Evolutionary conservation across 2,329 filamentous ascomycete genomes (phyloP).

Genomic region (Alternaria triticina): DNA sequence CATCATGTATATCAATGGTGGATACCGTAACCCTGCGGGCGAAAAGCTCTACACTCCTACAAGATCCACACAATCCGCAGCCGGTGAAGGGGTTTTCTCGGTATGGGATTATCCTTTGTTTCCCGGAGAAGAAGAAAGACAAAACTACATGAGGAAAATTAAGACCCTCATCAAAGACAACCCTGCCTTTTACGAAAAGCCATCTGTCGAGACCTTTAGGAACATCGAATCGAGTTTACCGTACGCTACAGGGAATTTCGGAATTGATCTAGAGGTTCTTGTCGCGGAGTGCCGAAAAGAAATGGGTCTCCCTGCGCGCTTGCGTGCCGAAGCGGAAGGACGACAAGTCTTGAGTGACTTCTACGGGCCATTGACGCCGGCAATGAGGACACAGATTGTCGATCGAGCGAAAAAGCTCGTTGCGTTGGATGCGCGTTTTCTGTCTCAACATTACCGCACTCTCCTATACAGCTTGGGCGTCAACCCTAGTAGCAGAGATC

Average conservation of each 20-base stretch:
- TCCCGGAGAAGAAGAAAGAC: conserved; percentile 26
- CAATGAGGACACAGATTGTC: conserved; percentile 18
- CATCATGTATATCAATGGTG: conserved; percentile 38
- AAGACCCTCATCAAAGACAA: conserved; percentile 19
- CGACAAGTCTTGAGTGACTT: conserved; percentile 25
- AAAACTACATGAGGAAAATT: conserved; percentile 21
- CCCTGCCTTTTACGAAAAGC: conserved; percentile 6
- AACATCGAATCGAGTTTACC: conserved; percentile 13
- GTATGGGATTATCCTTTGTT: conserved; percentile 27
- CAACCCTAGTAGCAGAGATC: conserved; percentile 7
- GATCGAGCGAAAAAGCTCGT: conserved; percentile 26
- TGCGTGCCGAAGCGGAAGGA: neutral
- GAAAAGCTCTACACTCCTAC: neutral
- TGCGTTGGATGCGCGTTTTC: conserved; percentile 14
- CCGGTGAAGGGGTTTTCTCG: neutral
- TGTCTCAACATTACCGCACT: conserved; percentile 11
- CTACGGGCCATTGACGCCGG: conserved; percentile 26
- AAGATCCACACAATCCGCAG: neutral
- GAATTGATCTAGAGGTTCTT: conserved; percentile 20
- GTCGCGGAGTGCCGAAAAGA: conserved; percentile 14
- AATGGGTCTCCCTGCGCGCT: neutral
- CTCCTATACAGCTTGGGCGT: conserved; percentile 28
- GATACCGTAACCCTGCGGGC: conserved; percentile 22
- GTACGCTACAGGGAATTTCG: conserved; percentile 17
- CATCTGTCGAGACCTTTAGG: neutral